Evolutionary conservation across 345 rosid species (phyloP).

Genomic region (Melaleuca alternifolia): DNA sequence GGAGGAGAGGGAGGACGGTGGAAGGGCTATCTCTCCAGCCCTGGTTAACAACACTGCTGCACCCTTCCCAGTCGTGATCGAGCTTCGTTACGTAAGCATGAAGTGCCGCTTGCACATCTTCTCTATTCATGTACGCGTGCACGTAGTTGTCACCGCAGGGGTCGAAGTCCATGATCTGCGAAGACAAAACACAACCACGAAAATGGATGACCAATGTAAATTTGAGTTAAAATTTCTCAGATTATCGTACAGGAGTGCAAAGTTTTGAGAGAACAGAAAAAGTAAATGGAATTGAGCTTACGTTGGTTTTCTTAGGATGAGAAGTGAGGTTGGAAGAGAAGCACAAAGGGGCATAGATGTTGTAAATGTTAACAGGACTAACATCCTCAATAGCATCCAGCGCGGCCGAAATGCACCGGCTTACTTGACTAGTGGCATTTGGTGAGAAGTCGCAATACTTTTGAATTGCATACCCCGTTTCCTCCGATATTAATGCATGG

Average conservation of each 20-base stretch:
- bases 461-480: conserved; percentile 6
- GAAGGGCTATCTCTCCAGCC: conserved; percentile 60
- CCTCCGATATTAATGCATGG: conserved; percentile 56
- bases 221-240: too few relatives aligned
- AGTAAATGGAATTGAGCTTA: neutral
- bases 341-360: conserved; percentile 70
- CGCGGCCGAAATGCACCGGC: conserved; percentile 24
- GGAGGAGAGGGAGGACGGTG: conserved; percentile 48
- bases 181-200: neutral
- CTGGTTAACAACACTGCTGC: conserved; percentile 28
- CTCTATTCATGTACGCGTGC: conserved; percentile 51
- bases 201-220: neutral
- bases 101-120: conserved; percentile 62
- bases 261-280: neutral
- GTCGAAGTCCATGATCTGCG: conserved; percentile 37
- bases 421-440: conserved; percentile 8
- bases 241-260: too few relatives aligned
- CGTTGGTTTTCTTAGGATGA: conserved; percentile 32
- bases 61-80: conserved; percentile 54
- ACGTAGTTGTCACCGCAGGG: conserved; percentile 58
- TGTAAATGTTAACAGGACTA: conserved; percentile 38
- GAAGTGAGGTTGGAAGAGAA: conserved; percentile 31
- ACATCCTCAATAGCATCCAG: conserved; percentile 5
- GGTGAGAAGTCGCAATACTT: conserved; percentile 49
- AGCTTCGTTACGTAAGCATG: conserved; percentile 76